Evolutionary conservation across 2,329 filamentous ascomycete genomes (phyloP), one percentile per base, ranked within the genome.

Genomic region (Metarhizium rileyi): DNA sequence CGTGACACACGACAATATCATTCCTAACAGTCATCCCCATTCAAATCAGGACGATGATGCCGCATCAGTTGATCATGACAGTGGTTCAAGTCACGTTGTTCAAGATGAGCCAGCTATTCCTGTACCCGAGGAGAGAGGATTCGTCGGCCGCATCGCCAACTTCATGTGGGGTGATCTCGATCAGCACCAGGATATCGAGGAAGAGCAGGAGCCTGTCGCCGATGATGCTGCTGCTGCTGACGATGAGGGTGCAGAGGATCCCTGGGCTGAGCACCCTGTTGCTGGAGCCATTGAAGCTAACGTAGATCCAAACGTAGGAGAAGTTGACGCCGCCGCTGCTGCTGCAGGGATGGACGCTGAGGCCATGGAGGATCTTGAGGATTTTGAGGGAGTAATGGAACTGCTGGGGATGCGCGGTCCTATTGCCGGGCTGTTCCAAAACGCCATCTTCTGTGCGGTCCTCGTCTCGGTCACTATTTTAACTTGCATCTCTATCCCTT

Each of bases 341-440:
- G 80, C 78, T 45, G 82, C 80, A 16, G 86, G 78, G 8, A 71
- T 91, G 33, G 88, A 95, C 49, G 77, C 81, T 48, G 84, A 87
- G 57, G 85, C 83, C 9, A 77, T 89, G 40, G 87, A 90, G 41
- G 86, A 96, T 57, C 87, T 87, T 9, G 93, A 98, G 67, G 93
- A 98, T 61, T 81, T 98, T 16, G 93, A 98, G 63, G 93, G 93
- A 0, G 87, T 98, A 47, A 83, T 98, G 73, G 93, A 98, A 65
- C 79, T 98, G 16, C 86, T 98, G 52, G 93, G 93, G 35, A 94
- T 98, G 86, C 88, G 94, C 61, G 93, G 93, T 0, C 93, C 93
- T 0, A 75, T 98, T 3, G 84, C 86, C 14, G 90, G 89, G 3
- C 77, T 98, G 5, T 82, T 97, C 57, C 93, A 98, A 61, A 98